Percentiles rank a stretch among this genome's conserved stretches.
These are phyloP conservation scores for Pinus tabuliformis DNA, from an alignment of 75 land plant genomes.

Conservation along the genomic window DNA sequence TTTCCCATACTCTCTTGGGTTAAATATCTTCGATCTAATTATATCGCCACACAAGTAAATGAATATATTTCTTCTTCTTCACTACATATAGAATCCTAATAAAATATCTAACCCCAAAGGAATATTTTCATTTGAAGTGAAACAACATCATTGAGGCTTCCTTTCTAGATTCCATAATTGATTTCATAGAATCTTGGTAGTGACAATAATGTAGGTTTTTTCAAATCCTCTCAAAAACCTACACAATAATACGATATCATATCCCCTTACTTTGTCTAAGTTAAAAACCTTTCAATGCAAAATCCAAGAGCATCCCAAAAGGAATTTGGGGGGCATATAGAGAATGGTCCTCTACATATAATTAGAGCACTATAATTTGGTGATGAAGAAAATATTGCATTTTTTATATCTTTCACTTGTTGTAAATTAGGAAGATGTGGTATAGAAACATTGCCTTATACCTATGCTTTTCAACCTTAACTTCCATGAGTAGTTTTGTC, in stretches of 20 bases:
- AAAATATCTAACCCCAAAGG: not conserved
- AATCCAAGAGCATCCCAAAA: not conserved
- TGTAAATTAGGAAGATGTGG: too few relatives aligned
- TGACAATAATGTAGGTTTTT: not conserved
- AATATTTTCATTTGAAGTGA: not conserved
- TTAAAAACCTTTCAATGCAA: not conserved
- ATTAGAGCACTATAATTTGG: too few relatives aligned
- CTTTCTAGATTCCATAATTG: not conserved
- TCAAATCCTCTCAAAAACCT: not conserved
- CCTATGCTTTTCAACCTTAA: too few relatives aligned
- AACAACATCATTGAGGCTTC: not conserved
- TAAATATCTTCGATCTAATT: too few relatives aligned
- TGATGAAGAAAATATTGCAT: too few relatives aligned
- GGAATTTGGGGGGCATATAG: not conserved
- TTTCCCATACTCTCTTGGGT: too few relatives aligned
- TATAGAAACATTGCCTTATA: too few relatives aligned
- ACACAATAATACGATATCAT: not conserved
- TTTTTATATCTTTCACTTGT: too few relatives aligned
- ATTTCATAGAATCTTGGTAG: not conserved
- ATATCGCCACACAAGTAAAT: too few relatives aligned
- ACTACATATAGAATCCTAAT: not conserved
- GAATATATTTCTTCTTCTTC: not conserved
- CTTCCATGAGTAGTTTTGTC: too few relatives aligned
- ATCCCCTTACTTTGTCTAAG: not conserved
- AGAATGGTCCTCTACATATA: not conserved